Evolutionary conservation across 75 land plant genomes (phyloP).

Genomic region (Pinus taeda): DNA sequence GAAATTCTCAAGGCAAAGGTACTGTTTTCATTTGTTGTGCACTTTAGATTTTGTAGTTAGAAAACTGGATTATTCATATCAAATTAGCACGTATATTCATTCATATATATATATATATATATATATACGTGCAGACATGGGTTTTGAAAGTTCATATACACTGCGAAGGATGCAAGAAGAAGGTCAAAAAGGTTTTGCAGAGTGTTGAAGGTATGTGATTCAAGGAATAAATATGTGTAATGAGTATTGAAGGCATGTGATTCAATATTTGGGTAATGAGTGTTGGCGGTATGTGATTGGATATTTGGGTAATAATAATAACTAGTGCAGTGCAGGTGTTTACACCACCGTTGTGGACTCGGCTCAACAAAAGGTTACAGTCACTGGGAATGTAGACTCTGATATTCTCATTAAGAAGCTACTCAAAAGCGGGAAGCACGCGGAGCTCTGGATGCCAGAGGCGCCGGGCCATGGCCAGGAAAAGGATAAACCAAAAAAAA

Average conservation of each 20-base stretch:
- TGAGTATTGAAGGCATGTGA: background rate
- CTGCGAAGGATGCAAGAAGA: conserved; percentile 76
- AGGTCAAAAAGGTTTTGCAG: conserved; percentile 61
- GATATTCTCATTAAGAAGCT: conserved; percentile 27
- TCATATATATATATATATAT: too few species aligned
- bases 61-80: too few species aligned
- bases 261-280: background rate
- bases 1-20: too few species aligned
- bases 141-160: conserved; percentile 64
- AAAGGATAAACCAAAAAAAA: background rate
- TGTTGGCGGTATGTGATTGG: background rate
- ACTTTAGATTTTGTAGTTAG: too few species aligned
- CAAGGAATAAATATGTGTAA: too few species aligned
- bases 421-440: conserved; percentile 19
- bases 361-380: conserved; percentile 34
- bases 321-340: conserved; percentile 19
- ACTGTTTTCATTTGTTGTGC: too few species aligned
- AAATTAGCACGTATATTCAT: too few species aligned
- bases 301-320: background rate
- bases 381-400: conserved; percentile 17
- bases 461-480: background rate
- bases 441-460: conserved; percentile 15
- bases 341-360: conserved; percentile 19
- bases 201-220: conserved; percentile 47
- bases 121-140: conserved; percentile 35